Evolutionary conservation across 1,284 basidiomycete species (phyloP), one percentile per base, ranked within the genome.

Genomic region (Fomes fomentarius): DNA sequence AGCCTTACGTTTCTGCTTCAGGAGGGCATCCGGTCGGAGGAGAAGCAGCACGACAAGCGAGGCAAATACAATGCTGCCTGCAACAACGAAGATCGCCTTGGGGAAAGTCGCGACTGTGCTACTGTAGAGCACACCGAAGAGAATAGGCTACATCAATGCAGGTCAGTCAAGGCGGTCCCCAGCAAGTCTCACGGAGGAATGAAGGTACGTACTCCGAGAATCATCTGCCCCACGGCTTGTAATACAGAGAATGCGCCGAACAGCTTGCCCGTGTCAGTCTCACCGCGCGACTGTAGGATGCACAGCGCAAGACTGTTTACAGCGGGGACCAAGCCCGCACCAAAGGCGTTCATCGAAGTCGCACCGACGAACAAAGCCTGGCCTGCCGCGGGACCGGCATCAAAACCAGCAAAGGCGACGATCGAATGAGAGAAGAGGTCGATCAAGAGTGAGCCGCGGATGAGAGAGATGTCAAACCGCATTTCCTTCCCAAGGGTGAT

Each of bases 261-360:
- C 28, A 91, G 65, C 58, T 78, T 76, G 1, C 87, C 85, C 4
- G 74, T 70, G 15, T 64, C 65, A 33, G 61, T 62, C 11, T 71
- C 68, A 12, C 68, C 70, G 55, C 81, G 65, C 39, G 74, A 75
- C 61, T 89, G 86, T 48, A 86, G 65, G 50, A 87, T 82, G 63
- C 83, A 87, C 31, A 92, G 65, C 14, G 87, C 86, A 48, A 92
- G 73, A 64, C 86, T 89, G 58, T 92, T 87, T 44, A 81, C 71
- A 7, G 85, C 83, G 24, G 90, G 89, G 25, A 79, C 69, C 22
- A 82, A 71, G 3, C 88, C 89, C 11, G 82, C 76, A 15, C 85
- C 85, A 54, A 89, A 71, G 50, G 79, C 78, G 49, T 78, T 80
- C 62, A 90, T 61, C 8, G 78, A 77, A 12, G 84, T 84, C 64